A percentile compares a stretch with the other conserved stretches of the same genome.
These are phyloP conservation scores for Neurospora sp. DNA, from an alignment of 495 filamentous ascomycete genomes.

Conservation along the genomic window DNA sequence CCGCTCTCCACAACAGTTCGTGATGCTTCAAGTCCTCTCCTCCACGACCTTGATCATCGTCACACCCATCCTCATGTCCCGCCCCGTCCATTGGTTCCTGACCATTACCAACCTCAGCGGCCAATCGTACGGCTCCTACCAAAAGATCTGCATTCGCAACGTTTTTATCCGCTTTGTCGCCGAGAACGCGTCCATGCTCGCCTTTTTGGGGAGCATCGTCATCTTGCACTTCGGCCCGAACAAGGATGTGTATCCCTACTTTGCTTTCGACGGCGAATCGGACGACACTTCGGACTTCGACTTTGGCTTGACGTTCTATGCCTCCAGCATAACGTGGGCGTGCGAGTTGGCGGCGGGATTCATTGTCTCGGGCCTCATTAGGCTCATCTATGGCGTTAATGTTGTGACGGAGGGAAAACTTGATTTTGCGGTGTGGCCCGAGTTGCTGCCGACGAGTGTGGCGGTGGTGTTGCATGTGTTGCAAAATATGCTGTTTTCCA, in stretches of 20 bases:
- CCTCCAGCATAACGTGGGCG: conserved; percentile 49
- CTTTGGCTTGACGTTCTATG: conserved; percentile 49
- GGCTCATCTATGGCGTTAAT: conserved; percentile 42
- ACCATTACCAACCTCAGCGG: conserved; percentile 37
- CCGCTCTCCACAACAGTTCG: conserved; percentile 48
- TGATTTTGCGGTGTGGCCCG: conserved; percentile 51
- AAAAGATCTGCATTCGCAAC: conserved; percentile 48
- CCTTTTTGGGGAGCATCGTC: conserved; percentile 49
- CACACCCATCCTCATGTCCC: conserved; percentile 49
- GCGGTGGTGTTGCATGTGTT: conserved; percentile 53
- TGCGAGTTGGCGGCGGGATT: conserved; percentile 50
- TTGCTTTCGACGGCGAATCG: conserved; percentile 41
- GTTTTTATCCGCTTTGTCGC: conserved; percentile 54
- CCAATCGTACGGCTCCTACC: conserved; percentile 47
- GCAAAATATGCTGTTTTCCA: conserved; percentile 59
- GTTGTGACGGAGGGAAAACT: conserved; percentile 50
- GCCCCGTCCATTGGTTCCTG: conserved; percentile 41
- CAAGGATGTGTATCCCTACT: conserved; percentile 50
- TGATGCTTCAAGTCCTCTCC: conserved; percentile 48
- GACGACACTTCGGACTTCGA: conserved; percentile 35
- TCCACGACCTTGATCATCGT: conserved; percentile 48
- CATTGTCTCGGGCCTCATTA: conserved; percentile 45
- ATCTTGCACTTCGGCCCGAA: conserved; percentile 54
- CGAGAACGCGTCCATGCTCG: conserved; percentile 55
- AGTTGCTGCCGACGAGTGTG: conserved; percentile 50